These are phyloP conservation scores for Isoetes taiwanensis DNA, from an alignment of 75 land plant genomes.

Conservation along the genomic window DNA sequence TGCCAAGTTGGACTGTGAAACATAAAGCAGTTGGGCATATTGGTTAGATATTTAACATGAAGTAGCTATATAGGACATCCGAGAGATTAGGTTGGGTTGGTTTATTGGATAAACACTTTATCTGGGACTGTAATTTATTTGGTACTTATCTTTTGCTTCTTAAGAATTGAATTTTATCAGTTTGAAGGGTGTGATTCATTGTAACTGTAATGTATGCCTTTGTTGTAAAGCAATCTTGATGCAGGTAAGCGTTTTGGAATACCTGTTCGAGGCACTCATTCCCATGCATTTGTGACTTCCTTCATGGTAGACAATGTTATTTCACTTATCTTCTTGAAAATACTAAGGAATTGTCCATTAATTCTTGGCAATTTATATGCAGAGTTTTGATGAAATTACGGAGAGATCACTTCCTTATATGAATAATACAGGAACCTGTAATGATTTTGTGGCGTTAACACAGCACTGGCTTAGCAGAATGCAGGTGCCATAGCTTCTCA, in stretches of 20 bases:
- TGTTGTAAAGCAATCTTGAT: slow-evolving; percentile 1
- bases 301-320: background rate
- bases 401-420: slow-evolving; percentile 43
- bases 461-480: slow-evolving; percentile 70
- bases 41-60: too few species aligned
- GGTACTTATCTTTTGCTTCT: background rate
- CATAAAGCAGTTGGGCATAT: too few species aligned
- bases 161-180: background rate
- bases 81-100: too few species aligned
- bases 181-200: too few species aligned
- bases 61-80: too few species aligned
- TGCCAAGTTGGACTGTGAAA: too few species aligned
- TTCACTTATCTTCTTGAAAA: background rate
- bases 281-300: slow-evolving; percentile 3
- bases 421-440: slow-evolving; percentile 47
- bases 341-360: background rate
- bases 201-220: too few species aligned
- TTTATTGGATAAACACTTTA: too few species aligned
- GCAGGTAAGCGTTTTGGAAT: background rate
- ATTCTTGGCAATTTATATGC: too few species aligned
- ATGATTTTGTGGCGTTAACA: slow-evolving; percentile 66
- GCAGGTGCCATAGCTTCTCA: slow-evolving; percentile 35
- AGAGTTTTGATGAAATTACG: slow-evolving; percentile 88
- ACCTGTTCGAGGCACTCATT: slow-evolving; percentile 2
- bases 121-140: too few species aligned